These are phyloP conservation scores for Crithidia acanthocephali DNA, from an alignment of 208 protist genomes.

Conservation along the genomic window DNA sequence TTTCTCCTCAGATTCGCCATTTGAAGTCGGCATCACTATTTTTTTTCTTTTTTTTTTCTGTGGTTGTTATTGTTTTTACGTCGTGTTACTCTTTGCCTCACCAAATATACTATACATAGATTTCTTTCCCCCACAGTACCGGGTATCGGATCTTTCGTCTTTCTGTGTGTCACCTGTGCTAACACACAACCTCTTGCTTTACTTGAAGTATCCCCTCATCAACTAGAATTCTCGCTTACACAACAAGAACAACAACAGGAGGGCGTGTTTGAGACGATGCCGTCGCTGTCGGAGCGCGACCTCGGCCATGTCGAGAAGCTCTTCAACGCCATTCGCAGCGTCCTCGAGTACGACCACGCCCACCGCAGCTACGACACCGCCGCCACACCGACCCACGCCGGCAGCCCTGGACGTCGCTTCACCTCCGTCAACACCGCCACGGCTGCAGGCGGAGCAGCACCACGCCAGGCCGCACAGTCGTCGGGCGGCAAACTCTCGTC, in stretches of 20 bases:
- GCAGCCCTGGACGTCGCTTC: neutral
- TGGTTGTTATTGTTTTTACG: slow-evolving; percentile 1
- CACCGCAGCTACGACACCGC: slow-evolving; percentile 14
- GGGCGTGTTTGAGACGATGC: too few species aligned
- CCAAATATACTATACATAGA: too few species aligned
- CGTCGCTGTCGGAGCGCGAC: slow-evolving; percentile 57
- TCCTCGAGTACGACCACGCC: slow-evolving; percentile 34
- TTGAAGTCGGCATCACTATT: too few species aligned
- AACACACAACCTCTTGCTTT: too few species aligned
- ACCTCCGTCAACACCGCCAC: neutral
- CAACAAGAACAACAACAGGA: too few species aligned
- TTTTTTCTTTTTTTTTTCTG: slow-evolving; percentile 15
- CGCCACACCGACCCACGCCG: neutral
- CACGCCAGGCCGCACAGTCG: too few species aligned
- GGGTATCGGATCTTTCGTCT: too few species aligned
- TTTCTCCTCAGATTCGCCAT: slow-evolving; percentile 5
- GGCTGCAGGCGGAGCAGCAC: neutral
- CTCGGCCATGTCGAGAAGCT: slow-evolving; percentile 69
- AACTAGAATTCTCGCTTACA: too few species aligned
- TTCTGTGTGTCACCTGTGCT: too few species aligned
- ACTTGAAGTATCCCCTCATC: too few species aligned
- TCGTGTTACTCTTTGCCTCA: too few species aligned
- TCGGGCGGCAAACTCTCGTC: neutral
- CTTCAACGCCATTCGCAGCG: slow-evolving; percentile 50
- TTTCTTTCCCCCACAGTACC: too few species aligned